Conservation (phyloP, 768 basidiomycete genomes). For the Lanmaoa rubissima region DNA sequence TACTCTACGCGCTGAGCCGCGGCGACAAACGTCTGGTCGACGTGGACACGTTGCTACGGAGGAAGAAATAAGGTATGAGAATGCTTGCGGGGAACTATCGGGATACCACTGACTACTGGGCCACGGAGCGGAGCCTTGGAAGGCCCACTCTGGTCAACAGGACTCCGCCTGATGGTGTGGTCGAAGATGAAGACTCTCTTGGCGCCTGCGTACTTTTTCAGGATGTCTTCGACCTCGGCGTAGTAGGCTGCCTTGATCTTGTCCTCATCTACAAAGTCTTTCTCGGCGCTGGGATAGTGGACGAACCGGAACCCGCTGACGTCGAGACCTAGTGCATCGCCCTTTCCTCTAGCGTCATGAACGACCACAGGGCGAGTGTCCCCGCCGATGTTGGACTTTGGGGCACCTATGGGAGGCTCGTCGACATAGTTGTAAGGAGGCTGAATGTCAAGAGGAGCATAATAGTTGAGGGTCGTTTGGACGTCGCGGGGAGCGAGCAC, state of each 20-base stretch:
- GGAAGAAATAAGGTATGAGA: background rate
- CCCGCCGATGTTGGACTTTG: slow-evolving; percentile 30
- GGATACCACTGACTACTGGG: slow-evolving; percentile 33
- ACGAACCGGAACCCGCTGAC: slow-evolving; percentile 46
- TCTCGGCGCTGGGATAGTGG: slow-evolving; percentile 34
- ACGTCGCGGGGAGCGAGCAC: slow-evolving; percentile 36
- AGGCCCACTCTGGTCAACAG: background rate
- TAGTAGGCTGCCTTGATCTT: slow-evolving; percentile 40
- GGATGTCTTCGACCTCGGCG: slow-evolving; percentile 39
- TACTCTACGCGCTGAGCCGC: slow-evolving; percentile 37
- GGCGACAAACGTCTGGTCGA: slow-evolving; percentile 43
- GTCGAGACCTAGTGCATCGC: slow-evolving; percentile 33
- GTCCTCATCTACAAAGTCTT: slow-evolving; percentile 40
- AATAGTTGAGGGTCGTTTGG: slow-evolving; percentile 39
- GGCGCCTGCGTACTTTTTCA: slow-evolving; percentile 40
- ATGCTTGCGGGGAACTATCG: background rate
- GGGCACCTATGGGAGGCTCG: slow-evolving; percentile 27
- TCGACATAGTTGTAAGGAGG: slow-evolving; percentile 36
- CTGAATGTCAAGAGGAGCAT: slow-evolving; percentile 27
- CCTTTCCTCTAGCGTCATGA: slow-evolving; percentile 35
- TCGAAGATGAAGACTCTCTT: slow-evolving; percentile 44
- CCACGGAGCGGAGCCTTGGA: slow-evolving; percentile 18
- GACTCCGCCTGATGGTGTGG: slow-evolving; percentile 40
- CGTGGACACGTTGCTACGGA: slow-evolving; percentile 39
- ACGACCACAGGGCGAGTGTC: slow-evolving; percentile 21